Evolutionary conservation across 83 land plant species (phyloP).

Genomic region (Isoetes engelmannii): DNA sequence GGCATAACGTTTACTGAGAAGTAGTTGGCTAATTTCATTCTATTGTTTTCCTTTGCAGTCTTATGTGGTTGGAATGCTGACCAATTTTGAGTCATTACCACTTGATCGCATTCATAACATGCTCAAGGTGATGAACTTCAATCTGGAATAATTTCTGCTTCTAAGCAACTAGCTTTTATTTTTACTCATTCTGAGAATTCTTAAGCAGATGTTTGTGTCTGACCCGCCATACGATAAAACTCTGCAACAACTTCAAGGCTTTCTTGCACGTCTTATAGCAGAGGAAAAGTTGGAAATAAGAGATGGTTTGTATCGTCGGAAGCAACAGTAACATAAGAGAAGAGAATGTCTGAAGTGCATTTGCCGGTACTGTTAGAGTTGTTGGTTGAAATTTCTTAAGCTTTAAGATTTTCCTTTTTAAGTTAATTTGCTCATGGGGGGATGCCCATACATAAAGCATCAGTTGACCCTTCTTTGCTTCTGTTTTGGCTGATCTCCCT

Average conservation of each 20-base stretch:
- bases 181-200: background rate
- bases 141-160: too few species aligned
- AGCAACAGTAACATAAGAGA: constrained; percentile 28
- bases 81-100: constrained; percentile 39
- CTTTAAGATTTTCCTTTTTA: too few species aligned
- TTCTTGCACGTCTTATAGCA: constrained; percentile 57
- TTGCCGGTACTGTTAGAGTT: too few species aligned
- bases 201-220: constrained; percentile 54
- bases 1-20: too few species aligned
- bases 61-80: constrained; percentile 42
- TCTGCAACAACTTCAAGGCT: constrained; percentile 82
- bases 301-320: constrained; percentile 67
- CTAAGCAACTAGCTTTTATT: background rate
- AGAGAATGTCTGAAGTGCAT: too few species aligned
- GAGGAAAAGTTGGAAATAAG: constrained; percentile 86
- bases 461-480: too few species aligned
- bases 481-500: too few species aligned
- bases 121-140: constrained; percentile 36
- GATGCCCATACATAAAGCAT: too few species aligned
- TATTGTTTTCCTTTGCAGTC: constrained; percentile 23
- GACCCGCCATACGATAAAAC: constrained; percentile 85
- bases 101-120: constrained; percentile 46
- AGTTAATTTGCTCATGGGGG: too few species aligned
- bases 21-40: too few species aligned
- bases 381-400: too few species aligned